Evolutionary conservation across 2,329 filamentous ascomycete genomes (phyloP), one percentile per base, ranked within the genome.

Genomic region (Furcasterigmium sp.): DNA sequence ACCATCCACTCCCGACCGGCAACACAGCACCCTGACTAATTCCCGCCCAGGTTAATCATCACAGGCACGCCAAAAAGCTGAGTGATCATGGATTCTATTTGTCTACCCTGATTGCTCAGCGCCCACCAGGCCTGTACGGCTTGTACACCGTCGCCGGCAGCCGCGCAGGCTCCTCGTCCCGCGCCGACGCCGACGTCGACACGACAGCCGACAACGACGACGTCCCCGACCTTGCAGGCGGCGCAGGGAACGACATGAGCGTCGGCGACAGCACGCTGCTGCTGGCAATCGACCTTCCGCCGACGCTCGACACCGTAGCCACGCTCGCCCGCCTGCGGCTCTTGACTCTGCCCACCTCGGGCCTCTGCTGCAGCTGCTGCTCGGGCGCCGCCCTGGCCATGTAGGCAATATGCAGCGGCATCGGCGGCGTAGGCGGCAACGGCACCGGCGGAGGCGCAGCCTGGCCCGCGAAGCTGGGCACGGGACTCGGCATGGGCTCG

Each of bases 201-300:
- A 32, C 5, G 14, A 32, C 29, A 3, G 17, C 17, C 10, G 32
- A 35, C 32, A 35, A 11, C n/a, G 32, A 5, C 32, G 15, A 35
- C 32, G 11, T 8, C 32, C 14, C 14, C 11, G 29, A 32, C 3
- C 2, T 11, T 2, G 10, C 38, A 5, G 25, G 25, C 35, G 29
- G 44, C 11, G 36, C 41, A 3, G 39, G 44, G 29, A 39, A 46
- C 0, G 46, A 46, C 18, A 30, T 36, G 15, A 42, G 21, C 21
- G 41, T 44, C 3, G 41, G 39, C 7, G 46, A 46, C 34, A 48
- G 39, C 23, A 48, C 44, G 19, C 41, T 44, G 15, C 46, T 48
- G 25, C 46, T 48, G 6, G 36, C 36, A 13, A 26, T 37, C 18
- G 18, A 23, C 10, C 20, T 17, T 20, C 42, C 34, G 13, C 34